Evolutionary conservation across 2,329 filamentous ascomycete species (phyloP).

Genomic region (Lasiodiplodia citricola): DNA sequence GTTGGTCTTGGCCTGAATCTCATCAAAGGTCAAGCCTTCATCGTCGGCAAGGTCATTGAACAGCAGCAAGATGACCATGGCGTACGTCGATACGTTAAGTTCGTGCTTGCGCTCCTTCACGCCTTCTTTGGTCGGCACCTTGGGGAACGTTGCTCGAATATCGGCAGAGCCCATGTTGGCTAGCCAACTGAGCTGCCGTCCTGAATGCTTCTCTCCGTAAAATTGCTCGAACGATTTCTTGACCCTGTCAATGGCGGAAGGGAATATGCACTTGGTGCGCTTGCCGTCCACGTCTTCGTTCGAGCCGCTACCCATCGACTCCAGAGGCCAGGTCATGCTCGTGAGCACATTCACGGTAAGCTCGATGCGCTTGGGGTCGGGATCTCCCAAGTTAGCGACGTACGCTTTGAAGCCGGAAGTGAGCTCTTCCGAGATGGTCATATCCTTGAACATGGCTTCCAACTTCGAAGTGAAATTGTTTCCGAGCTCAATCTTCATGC

Average conservation of each 20-base stretch:
- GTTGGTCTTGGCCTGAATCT: conserved; percentile 81
- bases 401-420: conserved; percentile 77
- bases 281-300: conserved; percentile 55
- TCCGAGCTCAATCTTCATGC: conserved; percentile 96
- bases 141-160: conserved; percentile 78
- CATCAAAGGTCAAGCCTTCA: conserved; percentile 66
- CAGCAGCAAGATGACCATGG: conserved; percentile 85
- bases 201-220: conserved; percentile 86
- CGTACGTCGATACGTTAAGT: conserved; percentile 88
- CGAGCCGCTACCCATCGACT: conserved; percentile 71
- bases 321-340: conserved; percentile 92
- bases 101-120: conserved; percentile 79
- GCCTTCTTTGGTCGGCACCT: conserved; percentile 72
- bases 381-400: conserved; percentile 63
- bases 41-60: conserved; percentile 77
- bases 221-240: conserved; percentile 87
- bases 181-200: conserved; percentile 86
- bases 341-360: conserved; percentile 85
- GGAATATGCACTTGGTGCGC: conserved; percentile 70
- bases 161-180: conserved; percentile 81
- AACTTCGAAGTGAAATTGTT: conserved; percentile 92
- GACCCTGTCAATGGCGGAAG: conserved; percentile 72
- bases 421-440: conserved; percentile 84
- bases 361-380: conserved; percentile 70
- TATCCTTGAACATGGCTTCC: conserved; percentile 98